Base-by-base conservation (phyloP, 1,284 basidiomycete species). In the Apiotrichum gracile region DNA sequence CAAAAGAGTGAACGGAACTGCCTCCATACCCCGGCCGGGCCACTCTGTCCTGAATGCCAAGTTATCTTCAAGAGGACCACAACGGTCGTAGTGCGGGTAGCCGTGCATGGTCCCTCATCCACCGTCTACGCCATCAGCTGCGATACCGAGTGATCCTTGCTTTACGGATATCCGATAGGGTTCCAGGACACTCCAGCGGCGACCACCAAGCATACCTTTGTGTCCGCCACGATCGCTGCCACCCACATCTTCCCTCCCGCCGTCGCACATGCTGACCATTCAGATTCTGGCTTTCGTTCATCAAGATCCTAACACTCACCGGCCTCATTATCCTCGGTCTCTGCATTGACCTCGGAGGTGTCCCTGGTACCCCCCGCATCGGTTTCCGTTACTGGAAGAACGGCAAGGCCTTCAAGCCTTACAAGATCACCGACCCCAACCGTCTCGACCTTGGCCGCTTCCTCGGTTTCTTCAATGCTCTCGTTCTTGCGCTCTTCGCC, bases 321-420 rank as follows among this genome's bases (percentile, higher is more conserved):
- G 83, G 84, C 24, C 72, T 86, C 10, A 81, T 85, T 61, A 65
- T 79, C 21, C 80, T 85, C 60, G 82, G 82, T 47, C 62, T 75
- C 44, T 68, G 76, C 57, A 81, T 83, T 51, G 84, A 86, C 77
- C 80, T 85, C 25, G 84, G 85, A 45, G 85, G 82, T 56, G 84
- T 82, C 44, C 83, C 85, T 1, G 72, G 78, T n/a, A 79, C 80
- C 47, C 83, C 85, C 53, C 77, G 77, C 4, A 81, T 85, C 64
- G 81, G 84, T 24, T 77, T 77, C 67, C 73, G 81, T 8, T 78
- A 82, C 69, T 85, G 83, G 82, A 67, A 78, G 45, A 61, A 77
- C 40, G 51, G 50, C 51, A 51, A 50, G 29, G 45, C 45, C 16
- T 73, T 73, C 66, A 61, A 63, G 43, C 41, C 64, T 12, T 69